Evolutionary conservation across 192 early-diverging fungal genomes (phyloP), one percentile per base, ranked within the genome.

Genomic region (Glomus cerebriforme): DNA sequence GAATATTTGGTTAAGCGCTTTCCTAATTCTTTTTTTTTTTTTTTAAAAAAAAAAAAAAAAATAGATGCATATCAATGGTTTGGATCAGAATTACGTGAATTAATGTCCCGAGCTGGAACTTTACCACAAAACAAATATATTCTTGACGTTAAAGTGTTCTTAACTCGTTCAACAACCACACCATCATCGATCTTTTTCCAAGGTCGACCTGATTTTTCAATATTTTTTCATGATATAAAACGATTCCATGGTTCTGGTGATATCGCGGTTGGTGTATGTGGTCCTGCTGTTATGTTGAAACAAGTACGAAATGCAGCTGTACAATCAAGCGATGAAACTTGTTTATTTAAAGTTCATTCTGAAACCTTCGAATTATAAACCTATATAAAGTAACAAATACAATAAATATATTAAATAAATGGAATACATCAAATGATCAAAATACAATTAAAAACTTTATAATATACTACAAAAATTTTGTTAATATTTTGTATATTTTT

Each of bases 291-390:
- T 12, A 83, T 86, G 73, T 80, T 83, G 35, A 49, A 76, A 59
- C 29, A 58, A 24, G 82, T 83, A 0, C 62, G 67, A n/a, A 85
- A 83, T 24, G 64, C 73, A 27, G 85, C 82, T 27, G 47, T 80
- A 12, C 9, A n/a, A 13, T 31, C 37, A 69, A 76, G 73, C 45
- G 75, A 66, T 68, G 31, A 8, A 12, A 49, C 69, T 15, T 58
- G 77, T 45, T 72, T 80, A 15, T 81, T 82, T 73, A 72, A 78
- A 22, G 75, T 76, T 37, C 83, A 85, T 54, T 47, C 73, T 32
- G 85, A 86, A 79, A 85, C 80, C 45, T 86, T 85, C 67, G 85
- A 85, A 29, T 82, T 86, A 49, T 86, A 78, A 63, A 9, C 22
- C 17, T 67, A 29, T 15, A n/a, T 43, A 45, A 71, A 32, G 13